These are phyloP conservation scores for Aspergillus costaricaensis DNA, from an alignment of 2,329 filamentous ascomycete species.

Conservation along the genomic window DNA sequence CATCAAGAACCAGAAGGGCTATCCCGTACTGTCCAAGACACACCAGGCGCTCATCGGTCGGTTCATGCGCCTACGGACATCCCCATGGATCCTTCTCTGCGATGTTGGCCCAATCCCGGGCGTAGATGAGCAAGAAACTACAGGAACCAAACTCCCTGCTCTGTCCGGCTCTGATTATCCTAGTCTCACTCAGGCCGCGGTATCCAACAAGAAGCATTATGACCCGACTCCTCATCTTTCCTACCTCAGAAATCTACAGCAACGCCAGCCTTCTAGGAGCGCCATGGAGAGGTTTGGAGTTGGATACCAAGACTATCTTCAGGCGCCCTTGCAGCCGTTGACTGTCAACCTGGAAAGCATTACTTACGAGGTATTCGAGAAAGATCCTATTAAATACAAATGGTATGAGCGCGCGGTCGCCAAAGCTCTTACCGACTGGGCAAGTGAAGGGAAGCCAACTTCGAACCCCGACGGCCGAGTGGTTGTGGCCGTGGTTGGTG, in stretches of 20 bases:
- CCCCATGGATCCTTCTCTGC: slow-evolving; percentile 63
- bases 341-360: slow-evolving; percentile 96
- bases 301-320: slow-evolving; percentile 89
- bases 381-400: slow-evolving; percentile 95
- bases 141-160: slow-evolving; percentile 21
- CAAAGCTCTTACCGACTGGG: slow-evolving; percentile 80
- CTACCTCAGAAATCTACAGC: slow-evolving; percentile 83
- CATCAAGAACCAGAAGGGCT: slow-evolving; percentile 60
- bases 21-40: slow-evolving; percentile 58
- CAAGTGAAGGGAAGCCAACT: slow-evolving; percentile 68
- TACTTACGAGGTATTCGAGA: slow-evolving; percentile 98
- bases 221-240: slow-evolving; percentile 68
- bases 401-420: slow-evolving; percentile 88
- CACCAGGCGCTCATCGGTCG: slow-evolving; percentile 60
- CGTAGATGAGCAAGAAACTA: slow-evolving; percentile 34
- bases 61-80: slow-evolving; percentile 58
- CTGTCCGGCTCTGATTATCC: slow-evolving; percentile 57
- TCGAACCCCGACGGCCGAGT: slow-evolving; percentile 71
- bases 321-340: slow-evolving; percentile 89
- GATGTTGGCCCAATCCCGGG: slow-evolving; percentile 59
- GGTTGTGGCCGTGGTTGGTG: slow-evolving; percentile 88
- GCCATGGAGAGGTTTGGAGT: slow-evolving; percentile 67
- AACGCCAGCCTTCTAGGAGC: slow-evolving; percentile 69
- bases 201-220: slow-evolving; percentile 51
- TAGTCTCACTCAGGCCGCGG: slow-evolving; percentile 67